Evolutionary conservation across 257 asterid species (phyloP), one percentile per base, ranked within the genome.

Genomic region (Mentha longifolia): DNA sequence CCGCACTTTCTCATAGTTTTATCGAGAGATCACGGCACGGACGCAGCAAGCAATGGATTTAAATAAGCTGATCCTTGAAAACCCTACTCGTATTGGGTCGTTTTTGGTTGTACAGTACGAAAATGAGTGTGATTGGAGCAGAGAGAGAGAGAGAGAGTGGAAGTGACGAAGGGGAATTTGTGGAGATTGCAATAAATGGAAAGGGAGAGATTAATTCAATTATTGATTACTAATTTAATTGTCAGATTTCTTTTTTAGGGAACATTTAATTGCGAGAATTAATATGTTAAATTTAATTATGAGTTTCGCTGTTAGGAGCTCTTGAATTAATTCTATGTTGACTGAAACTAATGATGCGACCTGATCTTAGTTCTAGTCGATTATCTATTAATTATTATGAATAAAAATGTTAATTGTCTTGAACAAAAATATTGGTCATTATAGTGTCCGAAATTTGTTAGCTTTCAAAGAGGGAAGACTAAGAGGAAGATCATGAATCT

Each of bases 1-100:
- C 72, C 86, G 60, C 83, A 71, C 69, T 68, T 77, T 68, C 72
- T 76, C 86, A 79, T 79, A 56, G 63, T 84, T 60, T 50, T 72
- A 55, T 63, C 56, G 55, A 65, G 66, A 76, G 73, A 63, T 10
- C 60, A 45, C 9, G 5, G 17, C 71, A 59, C 71, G 72, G 3
- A 20, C 37, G 19, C 6, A 66, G 37, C 75, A 59, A 74, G 43
- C 76, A 41, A 20, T 11, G 65, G 51, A 52, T 75, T 50, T 43
- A 45, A 70, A 59, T 58, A 54, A 33, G 46, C 11, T 54, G 31
- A 49, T 51, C 15, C 46, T 28, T 19, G 62, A 67, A 78, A 67
- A 81, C 77, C 80, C 80, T 80, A 77, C 59, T 55, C 56, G 15
- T 20, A 31, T 9, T 17, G 20, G 7, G 50, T 35, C 65, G 54